Base-by-base conservation (phyloP, 768 basidiomycete species). In the Mycena venus region DNA sequence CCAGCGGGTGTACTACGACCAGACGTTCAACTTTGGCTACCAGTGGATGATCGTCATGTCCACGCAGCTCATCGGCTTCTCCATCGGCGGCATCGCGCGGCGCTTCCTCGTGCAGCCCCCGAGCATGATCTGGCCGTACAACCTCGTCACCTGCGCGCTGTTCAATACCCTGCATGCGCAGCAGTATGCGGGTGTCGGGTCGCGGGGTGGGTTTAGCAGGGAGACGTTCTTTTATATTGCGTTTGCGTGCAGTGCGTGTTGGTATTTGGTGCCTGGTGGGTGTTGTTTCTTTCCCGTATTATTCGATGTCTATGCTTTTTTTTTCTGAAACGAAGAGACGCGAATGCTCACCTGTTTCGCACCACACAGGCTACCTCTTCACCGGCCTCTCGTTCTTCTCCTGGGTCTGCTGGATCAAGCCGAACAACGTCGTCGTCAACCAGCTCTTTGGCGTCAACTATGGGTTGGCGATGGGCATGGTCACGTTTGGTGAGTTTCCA, bases 151-250 rank as follows among this genome's bases (percentile, higher is more conserved):
- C 19, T 95, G 94, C 79, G 93, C 87, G 1, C 84, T 90, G 32
- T 95, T 96, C 86, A 96, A 96, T 81, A 96, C 95, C 1, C 87
- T 96, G 1, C 95, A 96, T 83, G 90, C 92, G 0, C 90, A 93
- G 79, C 84, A 86, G 55, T 94, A 94, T 73, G 87, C 91, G 31
- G 94, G 94, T 72, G 88, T 89, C 21, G 92, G 93, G n/a, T 86
- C 83, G 40, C 87, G 89, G 56, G 91, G 90, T 8, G 94, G 94
- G 72, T 85, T 95, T 58, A 90, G 89, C 70, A 90, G 96, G 68
- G 93, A 94, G 79, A 87, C 90, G 15, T 96, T 95, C 87, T 96
- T 96, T 87, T 78, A 91, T 71, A 90, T 88, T 78, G 90, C 87
- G 3, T 93, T 93, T 79, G 68, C 86, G 0, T 89, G 82, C 25